A percentile compares a stretch with the other conserved stretches of the same genome.
phyloP scores from a whole-genome alignment of 129 eudicot genomes.

The sunflower (Helianthus annuus) region DNA sequence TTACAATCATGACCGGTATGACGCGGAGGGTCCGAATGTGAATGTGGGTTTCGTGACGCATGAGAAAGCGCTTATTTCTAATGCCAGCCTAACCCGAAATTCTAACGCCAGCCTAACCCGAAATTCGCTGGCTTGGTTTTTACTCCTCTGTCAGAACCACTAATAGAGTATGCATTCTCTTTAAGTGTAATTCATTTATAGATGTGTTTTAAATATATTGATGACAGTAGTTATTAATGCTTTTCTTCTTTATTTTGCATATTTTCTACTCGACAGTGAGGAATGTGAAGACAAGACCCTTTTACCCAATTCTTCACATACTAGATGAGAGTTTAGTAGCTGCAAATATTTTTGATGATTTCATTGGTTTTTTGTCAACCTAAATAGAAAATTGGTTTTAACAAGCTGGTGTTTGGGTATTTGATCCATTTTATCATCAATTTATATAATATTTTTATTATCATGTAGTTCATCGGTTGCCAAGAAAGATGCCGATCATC shows the following conservation, averaged over 20 bases:
- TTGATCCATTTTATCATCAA: neutral
- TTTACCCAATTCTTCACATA: no score
- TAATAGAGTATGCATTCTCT: slow-evolving; percentile 69
- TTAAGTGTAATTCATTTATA: neutral
- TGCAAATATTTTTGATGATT: no score
- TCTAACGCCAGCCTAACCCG: no score
- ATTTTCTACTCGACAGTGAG: slow-evolving; percentile 52
- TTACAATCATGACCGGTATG: slow-evolving; percentile 15
- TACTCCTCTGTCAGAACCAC: slow-evolving; percentile 92
- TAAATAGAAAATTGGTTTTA: neutral
- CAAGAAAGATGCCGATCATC: slow-evolving; percentile 41
- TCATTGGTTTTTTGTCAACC: neutral
- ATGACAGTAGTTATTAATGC: slow-evolving; percentile 4
- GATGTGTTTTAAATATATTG: neutral
- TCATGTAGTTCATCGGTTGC: slow-evolving; percentile 50
- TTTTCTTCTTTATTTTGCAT: slow-evolving; percentile 7
- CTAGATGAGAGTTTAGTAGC: no score
- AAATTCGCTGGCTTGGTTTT: slow-evolving; percentile 79
- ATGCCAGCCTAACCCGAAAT: no score
- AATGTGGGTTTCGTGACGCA: no score
- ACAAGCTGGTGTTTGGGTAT: neutral
- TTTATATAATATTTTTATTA: neutral
- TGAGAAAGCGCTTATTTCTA: no score
- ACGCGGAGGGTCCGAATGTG: no score
- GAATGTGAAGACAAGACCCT: slow-evolving; percentile 67